Percentiles rank a stretch among this genome's conserved stretches.
These are phyloP conservation scores for Nitzschia sp. DNA, from an alignment of 108 stramenopile species.

Conservation along the genomic window DNA sequence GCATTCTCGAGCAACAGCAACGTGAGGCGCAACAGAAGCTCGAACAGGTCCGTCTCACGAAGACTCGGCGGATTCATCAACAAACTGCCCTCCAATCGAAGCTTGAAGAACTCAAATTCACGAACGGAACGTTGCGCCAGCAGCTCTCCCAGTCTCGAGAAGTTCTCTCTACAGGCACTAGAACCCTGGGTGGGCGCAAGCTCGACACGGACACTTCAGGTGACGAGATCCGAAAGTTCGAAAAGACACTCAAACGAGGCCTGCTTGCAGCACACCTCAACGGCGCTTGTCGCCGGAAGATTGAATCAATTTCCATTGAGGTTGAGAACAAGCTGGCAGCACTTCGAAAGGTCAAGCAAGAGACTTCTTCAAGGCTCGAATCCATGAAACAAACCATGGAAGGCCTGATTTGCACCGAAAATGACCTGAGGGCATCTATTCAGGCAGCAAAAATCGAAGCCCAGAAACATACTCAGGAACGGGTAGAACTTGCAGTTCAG, in stretches of 20 bases:
- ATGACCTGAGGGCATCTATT: conserved; percentile 42
- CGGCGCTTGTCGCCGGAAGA: conserved; percentile 38
- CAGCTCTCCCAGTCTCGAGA: conserved; percentile 54
- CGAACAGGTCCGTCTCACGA: conserved; percentile 47
- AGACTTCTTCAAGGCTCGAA: conserved; percentile 33
- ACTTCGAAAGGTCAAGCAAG: conserved; percentile 38
- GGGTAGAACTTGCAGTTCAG: conserved; percentile 37
- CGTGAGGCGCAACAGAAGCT: conserved; percentile 74
- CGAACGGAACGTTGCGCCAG: conserved; percentile 66
- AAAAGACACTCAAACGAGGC: conserved; percentile 53
- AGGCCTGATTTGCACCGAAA: conserved; percentile 39
- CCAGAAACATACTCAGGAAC: conserved; percentile 38
- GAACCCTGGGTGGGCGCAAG: conserved; percentile 50
- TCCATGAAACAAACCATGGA: conserved; percentile 31
- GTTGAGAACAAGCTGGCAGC: conserved; percentile 39
- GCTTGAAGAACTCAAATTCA: conserved; percentile 64
- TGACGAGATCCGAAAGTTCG: conserved; percentile 54
- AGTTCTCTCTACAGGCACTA: conserved; percentile 47
- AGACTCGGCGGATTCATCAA: conserved; percentile 58
- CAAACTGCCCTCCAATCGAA: conserved; percentile 51
- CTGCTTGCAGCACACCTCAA: conserved; percentile 47
- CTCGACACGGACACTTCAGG: conserved; percentile 39
- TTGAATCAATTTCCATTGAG: conserved; percentile 44
- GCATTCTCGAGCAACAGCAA: conserved; percentile 79
- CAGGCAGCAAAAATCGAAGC: conserved; percentile 36